Conservation (phyloP, 139 green algal species). For the Tetraselmis striata region DNA sequence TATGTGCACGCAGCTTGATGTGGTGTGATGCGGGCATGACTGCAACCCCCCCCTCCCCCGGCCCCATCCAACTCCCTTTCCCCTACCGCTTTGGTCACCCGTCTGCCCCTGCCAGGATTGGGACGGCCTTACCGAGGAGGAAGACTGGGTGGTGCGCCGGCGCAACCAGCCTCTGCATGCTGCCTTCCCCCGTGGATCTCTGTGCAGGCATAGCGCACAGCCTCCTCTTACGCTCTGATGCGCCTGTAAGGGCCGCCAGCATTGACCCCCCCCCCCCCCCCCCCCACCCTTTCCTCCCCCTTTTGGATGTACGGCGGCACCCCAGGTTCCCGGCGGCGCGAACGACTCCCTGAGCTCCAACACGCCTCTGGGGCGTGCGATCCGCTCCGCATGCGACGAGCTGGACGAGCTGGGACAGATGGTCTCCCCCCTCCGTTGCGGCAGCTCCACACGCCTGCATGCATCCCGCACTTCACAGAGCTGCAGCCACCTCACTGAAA, state of each 20-base stretch:
- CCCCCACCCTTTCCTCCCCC: not conserved
- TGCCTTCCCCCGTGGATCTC: not conserved
- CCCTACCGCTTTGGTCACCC: too few relatives aligned
- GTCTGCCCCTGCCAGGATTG: not conserved
- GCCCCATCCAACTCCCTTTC: too few relatives aligned
- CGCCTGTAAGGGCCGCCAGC: not conserved
- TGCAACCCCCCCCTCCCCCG: too few relatives aligned
- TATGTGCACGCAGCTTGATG: too few relatives aligned
- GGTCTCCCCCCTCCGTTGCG: conserved; percentile 4
- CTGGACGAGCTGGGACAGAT: conserved; percentile 25
- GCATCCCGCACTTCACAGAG: too few relatives aligned
- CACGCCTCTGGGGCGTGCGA: conserved; percentile 27
- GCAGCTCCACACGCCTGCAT: too few relatives aligned
- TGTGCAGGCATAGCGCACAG: too few relatives aligned
- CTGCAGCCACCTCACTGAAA: too few relatives aligned
- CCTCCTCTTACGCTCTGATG: not conserved
- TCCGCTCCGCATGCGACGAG: conserved; percentile 27
- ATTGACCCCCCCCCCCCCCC: not conserved
- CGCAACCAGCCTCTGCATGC: not conserved
- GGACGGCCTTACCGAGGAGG: not conserved
- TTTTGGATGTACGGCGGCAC: not conserved
- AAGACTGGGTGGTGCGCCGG: not conserved
- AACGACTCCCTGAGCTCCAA: conserved; percentile 31
- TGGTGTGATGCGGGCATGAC: too few relatives aligned
- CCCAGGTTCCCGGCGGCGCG: conserved; percentile 24